phyloP scores from a whole-genome alignment of 768 basidiomycete species.

The Vararia minispora region DNA sequence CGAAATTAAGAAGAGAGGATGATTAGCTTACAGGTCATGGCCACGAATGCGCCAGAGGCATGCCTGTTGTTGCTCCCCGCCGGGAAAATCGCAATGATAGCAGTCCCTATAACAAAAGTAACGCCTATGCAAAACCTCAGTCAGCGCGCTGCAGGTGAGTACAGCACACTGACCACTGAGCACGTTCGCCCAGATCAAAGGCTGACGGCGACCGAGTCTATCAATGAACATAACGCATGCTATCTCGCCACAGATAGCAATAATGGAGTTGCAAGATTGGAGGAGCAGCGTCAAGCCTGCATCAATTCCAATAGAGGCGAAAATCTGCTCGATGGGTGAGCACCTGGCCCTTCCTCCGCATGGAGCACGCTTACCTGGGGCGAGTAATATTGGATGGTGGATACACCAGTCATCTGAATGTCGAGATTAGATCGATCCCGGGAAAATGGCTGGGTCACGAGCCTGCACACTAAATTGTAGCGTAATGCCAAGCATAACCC shows the following conservation, averaged over 20 bases:
- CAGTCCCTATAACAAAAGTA: conserved; percentile 18
- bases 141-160: too few species aligned
- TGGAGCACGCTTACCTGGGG: conserved; percentile 24
- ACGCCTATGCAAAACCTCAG: too few species aligned
- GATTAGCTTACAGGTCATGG: conserved; percentile 13
- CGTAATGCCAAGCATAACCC: conserved; percentile 29
- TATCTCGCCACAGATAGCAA: conserved; percentile 41
- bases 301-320: conserved; percentile 14
- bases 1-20: background rate
- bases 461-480: conserved; percentile 19
- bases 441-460: conserved; percentile 9
- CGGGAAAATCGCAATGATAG: conserved; percentile 16
- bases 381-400: conserved; percentile 43
- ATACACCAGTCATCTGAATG: conserved; percentile 52
- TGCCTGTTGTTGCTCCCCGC: conserved; percentile 14
- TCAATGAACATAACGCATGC: conserved; percentile 19
- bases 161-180: conserved; percentile 14
- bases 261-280: conserved; percentile 43
- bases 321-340: conserved; percentile 15
- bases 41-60: conserved; percentile 17
- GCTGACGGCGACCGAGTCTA: conserved; percentile 15
- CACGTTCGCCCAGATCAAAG: conserved; percentile 16
- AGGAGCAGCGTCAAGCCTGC: conserved; percentile 31
- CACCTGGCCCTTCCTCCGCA: conserved; percentile 25
- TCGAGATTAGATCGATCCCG: conserved; percentile 15